Evolutionary conservation across 805 yeast genomes (phyloP).

Genomic region (Helenozyma rhizophorensis): DNA sequence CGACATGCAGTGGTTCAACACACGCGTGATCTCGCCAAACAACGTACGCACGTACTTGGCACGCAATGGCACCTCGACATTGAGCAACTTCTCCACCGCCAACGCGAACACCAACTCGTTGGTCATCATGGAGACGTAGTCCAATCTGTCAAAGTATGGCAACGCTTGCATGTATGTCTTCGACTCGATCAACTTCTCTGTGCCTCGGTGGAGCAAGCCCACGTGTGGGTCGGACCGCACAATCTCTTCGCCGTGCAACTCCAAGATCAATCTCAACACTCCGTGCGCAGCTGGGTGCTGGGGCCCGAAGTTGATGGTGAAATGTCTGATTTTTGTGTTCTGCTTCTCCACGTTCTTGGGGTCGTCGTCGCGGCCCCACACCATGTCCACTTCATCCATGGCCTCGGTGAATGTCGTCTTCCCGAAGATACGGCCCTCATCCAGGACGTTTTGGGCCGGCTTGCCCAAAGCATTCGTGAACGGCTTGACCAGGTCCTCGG

Average conservation of each 20-base stretch:
- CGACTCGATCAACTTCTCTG: constrained; percentile 81
- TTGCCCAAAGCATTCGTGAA: constrained; percentile 36
- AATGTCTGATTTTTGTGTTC: constrained; percentile 67
- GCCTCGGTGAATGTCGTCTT: constrained; percentile 43
- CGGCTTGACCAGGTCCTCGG: constrained; percentile 27
- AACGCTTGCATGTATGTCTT: constrained; percentile 85
- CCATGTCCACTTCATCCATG: constrained; percentile 43
- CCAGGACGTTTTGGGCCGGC: constrained; percentile 32
- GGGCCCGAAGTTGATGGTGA: constrained; percentile 88
- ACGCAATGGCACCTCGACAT: constrained; percentile 80
- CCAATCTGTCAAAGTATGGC: constrained; percentile 85
- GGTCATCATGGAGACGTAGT: constrained; percentile 85
- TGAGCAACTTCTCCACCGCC: constrained; percentile 80
- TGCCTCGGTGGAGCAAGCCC: constrained; percentile 83
- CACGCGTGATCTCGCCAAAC: constrained; percentile 83
- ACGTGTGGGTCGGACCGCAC: constrained; percentile 86
- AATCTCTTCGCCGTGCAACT: constrained; percentile 85
- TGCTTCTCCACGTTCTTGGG: constrained; percentile 40
- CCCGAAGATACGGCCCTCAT: constrained; percentile 30
- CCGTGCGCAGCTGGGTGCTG: constrained; percentile 97
- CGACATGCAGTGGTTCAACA: constrained; percentile 82
- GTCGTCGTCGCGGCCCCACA: constrained; percentile 41
- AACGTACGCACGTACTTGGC: constrained; percentile 81
- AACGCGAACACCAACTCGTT: constrained; percentile 80
- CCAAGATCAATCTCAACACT: constrained; percentile 79